Conservation (phyloP, 495 filamentous ascomycete species). For the Aspergillus kassunensis region DNA sequence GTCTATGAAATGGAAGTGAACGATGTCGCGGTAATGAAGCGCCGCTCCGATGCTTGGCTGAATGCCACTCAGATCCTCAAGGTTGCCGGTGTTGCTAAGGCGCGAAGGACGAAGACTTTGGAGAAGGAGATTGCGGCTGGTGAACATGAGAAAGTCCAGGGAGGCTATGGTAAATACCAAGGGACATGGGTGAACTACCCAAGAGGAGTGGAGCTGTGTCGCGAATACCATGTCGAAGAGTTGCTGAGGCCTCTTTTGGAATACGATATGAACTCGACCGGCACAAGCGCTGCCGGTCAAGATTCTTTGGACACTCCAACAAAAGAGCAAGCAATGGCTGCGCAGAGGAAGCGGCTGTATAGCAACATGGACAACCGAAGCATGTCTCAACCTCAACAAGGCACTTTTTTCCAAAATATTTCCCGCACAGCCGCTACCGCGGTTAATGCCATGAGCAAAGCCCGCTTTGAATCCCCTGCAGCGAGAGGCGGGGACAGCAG, state of each 20-base stretch:
- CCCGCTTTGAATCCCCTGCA: slow-evolving; percentile 82
- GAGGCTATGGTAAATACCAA: slow-evolving; percentile 97
- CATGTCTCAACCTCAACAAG: slow-evolving; percentile 60
- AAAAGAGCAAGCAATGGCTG: slow-evolving; percentile 99
- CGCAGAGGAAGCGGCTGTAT: slow-evolving; percentile 88
- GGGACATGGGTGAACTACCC: slow-evolving; percentile 96
- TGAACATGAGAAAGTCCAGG: slow-evolving; percentile 97
- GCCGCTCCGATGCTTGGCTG: slow-evolving; percentile 85
- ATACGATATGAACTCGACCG: slow-evolving; percentile 81
- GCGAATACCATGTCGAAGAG: slow-evolving; percentile 90
- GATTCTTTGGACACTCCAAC: slow-evolving; percentile 80
- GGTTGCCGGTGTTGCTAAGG: slow-evolving; percentile 93
- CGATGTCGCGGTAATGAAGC: slow-evolving; percentile 85
- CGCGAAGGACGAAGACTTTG: slow-evolving; percentile 91
- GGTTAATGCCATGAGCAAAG: slow-evolving; percentile 92
- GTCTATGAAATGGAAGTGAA: slow-evolving; percentile 99
- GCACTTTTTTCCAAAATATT: slow-evolving; percentile 94
- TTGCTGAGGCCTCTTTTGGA: slow-evolving; percentile 77
- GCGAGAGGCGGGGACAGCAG: slow-evolving; percentile 52
- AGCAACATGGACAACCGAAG: slow-evolving; percentile 62
- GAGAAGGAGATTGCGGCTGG: slow-evolving; percentile 96
- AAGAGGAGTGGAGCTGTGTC: slow-evolving; percentile 85
- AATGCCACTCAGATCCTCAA: slow-evolving; percentile 96
- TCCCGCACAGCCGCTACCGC: slow-evolving; percentile 88
- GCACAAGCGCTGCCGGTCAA: slow-evolving; percentile 55